Base-by-base conservation (phyloP, 2,329 filamentous ascomycete genomes). In the Cucurbitaria berberidis region DNA sequence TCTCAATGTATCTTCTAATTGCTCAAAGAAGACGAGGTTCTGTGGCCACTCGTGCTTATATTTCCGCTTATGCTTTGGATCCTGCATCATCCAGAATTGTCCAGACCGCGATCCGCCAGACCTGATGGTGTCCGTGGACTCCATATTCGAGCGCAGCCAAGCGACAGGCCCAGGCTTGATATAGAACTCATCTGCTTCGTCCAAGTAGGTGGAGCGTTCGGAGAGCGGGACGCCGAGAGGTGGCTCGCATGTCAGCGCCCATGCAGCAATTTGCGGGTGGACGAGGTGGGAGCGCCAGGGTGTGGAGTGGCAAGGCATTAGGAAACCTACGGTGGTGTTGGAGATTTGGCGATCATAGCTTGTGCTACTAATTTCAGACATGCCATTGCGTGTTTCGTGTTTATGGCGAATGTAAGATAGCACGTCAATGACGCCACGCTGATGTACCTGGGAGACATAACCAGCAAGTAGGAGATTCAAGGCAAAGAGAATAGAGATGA, bases 221-320 rank as follows among this genome's bases (percentile, higher is more conserved):
- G 77, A 73, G 0, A 83, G 80, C 22, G 82, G 79, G 0, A 92
- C 81, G 64, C 88, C 78, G 11, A 99, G 77, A 0, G 95, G 95
- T 1, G 95, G 95, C 64, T 97, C 93, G 74, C 95, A 99, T 5
- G 89, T 89, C 15, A 98, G 80, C 0, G 93, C 93, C 81, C 93
- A 93, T 3, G 91, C 92, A 52, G 85, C 78, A 47, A 97, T 86
- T 26, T 80, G 78, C 0, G 90, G 85, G 68, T 95, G 85, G 55
- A 96, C 81, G 34, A 98, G 83, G 68, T 96, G 90, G 15, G 89
- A 92, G 66, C 93, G 89, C 93, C 95, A 98, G 2, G 95, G 93
- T 0, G 93, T 98, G 61, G 89, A 90, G 80, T 99, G 95, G 77
- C 95, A 99, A 9, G 95, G 95, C 83, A 93, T 96, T 21, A 99